Evolutionary conservation across 2,329 filamentous ascomycete species (phyloP).

Genomic region (Paecilomyces sp.): DNA sequence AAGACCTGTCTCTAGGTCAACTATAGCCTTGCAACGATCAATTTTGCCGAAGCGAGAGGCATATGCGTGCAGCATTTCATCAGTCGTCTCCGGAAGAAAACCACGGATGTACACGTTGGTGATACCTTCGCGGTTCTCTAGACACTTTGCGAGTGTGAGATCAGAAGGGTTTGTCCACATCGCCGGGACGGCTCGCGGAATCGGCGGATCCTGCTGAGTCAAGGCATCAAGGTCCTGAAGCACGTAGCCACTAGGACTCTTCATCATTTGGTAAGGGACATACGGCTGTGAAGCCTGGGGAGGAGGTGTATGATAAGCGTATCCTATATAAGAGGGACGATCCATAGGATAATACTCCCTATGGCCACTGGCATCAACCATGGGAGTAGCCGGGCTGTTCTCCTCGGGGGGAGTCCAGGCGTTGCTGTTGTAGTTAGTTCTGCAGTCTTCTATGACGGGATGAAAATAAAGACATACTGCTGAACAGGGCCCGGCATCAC

Average conservation of each 20-base stretch:
- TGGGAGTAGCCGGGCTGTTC: slow-evolving; percentile 52
- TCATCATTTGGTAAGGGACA: slow-evolving; percentile 39
- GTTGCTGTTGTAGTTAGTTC: slow-evolving; percentile 28
- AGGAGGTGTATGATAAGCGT: slow-evolving; percentile 57
- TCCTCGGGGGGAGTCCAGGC: slow-evolving; percentile 38
- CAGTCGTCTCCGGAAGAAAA: slow-evolving; percentile 88
- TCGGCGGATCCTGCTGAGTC: slow-evolving; percentile 67
- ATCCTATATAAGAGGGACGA: slow-evolving; percentile 44
- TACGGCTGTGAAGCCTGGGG: slow-evolving; percentile 45
- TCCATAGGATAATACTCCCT: slow-evolving; percentile 56
- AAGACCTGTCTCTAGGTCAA: slow-evolving; percentile 83
- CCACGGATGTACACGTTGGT: slow-evolving; percentile 98
- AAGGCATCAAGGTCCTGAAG: slow-evolving; percentile 54
- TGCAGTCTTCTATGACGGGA: slow-evolving; percentile 23
- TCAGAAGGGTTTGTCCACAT: slow-evolving; percentile 74
- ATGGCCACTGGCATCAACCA: slow-evolving; percentile 52
- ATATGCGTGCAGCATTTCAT: slow-evolving; percentile 77
- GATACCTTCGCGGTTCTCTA: slow-evolving; percentile 91
- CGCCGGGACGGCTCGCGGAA: slow-evolving; percentile 84
- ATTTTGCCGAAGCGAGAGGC: slow-evolving; percentile 85
- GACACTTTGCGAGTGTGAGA: slow-evolving; percentile 85
- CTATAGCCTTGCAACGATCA: slow-evolving; percentile 96
- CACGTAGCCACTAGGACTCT: slow-evolving; percentile 37
- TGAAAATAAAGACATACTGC: slow-evolving; percentile 30
- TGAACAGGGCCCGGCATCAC: slow-evolving; percentile 24